Percentiles rank a stretch among this genome's conserved stretches.
These are phyloP conservation scores for Uronychia setigera DNA, from an alignment of 73 alveolate genomes.

Conservation along the genomic window DNA sequence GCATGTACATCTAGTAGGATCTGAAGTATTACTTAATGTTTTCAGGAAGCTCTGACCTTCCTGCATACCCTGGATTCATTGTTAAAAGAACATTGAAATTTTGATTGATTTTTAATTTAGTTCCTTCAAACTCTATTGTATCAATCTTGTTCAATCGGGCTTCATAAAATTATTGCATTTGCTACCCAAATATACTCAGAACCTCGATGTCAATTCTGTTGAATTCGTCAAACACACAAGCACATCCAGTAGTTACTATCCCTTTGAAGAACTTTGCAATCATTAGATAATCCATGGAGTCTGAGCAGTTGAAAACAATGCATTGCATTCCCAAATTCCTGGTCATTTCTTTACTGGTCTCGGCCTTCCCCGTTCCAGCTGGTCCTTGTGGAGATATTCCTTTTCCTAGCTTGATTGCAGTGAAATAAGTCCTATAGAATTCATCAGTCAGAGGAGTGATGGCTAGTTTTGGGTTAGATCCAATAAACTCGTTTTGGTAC, in stretches of 20 bases:
- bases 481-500: conserved; percentile 99
- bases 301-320: conserved; percentile 99
- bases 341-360: conserved; percentile 99
- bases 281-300: conserved; percentile 98
- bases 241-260: conserved; percentile 97
- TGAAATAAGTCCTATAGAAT: conserved; percentile 99
- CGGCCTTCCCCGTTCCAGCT: conserved; percentile 99
- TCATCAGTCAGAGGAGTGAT: conserved; percentile 98
- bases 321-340: conserved; percentile 99
- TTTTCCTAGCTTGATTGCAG: conserved; percentile 97
- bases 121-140: conserved; percentile 61
- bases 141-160: conserved; percentile 83
- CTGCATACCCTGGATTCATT: conserved; percentile 99
- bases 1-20: conserved; percentile 99
- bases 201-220: conserved; percentile 99
- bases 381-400: conserved; percentile 99
- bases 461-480: conserved; percentile 97
- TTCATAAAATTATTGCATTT: conserved; percentile 84
- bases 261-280: conserved; percentile 99
- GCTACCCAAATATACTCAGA: conserved; percentile 97
- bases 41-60: conserved; percentile 99
- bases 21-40: conserved; percentile 98
- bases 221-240: conserved; percentile 99
- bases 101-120: conserved; percentile 77
- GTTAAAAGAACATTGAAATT: conserved; percentile 98